A percentile compares a stretch with the other conserved stretches of the same genome.
Evolutionary conservation across 768 basidiomycete species (phyloP).

Genomic region (Leccinum truebloodii): DNA sequence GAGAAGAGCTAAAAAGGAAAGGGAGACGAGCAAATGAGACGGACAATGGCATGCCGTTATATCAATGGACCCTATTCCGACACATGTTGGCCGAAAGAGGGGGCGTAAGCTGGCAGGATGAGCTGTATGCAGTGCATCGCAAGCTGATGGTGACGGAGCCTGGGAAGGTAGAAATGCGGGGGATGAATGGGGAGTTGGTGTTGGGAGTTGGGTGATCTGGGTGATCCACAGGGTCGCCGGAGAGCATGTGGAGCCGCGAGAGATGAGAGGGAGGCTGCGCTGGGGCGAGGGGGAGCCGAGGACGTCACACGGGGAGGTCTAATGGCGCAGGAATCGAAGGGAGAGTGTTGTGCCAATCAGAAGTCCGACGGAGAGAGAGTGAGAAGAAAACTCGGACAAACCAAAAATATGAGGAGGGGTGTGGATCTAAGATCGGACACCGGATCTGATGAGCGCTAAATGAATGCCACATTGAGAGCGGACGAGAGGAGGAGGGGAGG

Average conservation of each 20-base stretch:
- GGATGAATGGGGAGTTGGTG: no score
- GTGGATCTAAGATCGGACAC: constrained; percentile 16
- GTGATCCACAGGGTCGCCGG: not conserved
- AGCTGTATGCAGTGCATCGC: not conserved
- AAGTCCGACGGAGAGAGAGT: constrained; percentile 13
- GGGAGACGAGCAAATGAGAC: not conserved
- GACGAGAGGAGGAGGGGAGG: not conserved
- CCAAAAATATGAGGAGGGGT: constrained; percentile 14
- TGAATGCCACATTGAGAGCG: not conserved
- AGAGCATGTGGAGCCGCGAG: constrained; percentile 3
- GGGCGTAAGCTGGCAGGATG: constrained; percentile 12
- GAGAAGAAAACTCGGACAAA: constrained; percentile 4
- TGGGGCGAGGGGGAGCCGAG: not conserved
- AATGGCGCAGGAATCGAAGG: not conserved
- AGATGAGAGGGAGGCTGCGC: not conserved
- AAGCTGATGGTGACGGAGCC: constrained; percentile 1
- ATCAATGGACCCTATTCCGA: constrained; percentile 8
- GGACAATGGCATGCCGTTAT: constrained; percentile 13
- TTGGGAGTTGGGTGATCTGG: constrained; percentile 1
- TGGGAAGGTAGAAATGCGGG: constrained; percentile 1
- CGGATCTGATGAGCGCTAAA: constrained; percentile 15
- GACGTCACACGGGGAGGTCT: not conserved
- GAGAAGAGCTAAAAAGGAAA: constrained; percentile 15
- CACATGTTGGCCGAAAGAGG: constrained; percentile 15
- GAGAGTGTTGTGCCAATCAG: not conserved